A percentile compares a stretch with the other conserved stretches of the same genome.
phyloP scores from a whole-genome alignment of 2,329 filamentous ascomycete genomes.

The Rhytidhysteron rufulum region DNA sequence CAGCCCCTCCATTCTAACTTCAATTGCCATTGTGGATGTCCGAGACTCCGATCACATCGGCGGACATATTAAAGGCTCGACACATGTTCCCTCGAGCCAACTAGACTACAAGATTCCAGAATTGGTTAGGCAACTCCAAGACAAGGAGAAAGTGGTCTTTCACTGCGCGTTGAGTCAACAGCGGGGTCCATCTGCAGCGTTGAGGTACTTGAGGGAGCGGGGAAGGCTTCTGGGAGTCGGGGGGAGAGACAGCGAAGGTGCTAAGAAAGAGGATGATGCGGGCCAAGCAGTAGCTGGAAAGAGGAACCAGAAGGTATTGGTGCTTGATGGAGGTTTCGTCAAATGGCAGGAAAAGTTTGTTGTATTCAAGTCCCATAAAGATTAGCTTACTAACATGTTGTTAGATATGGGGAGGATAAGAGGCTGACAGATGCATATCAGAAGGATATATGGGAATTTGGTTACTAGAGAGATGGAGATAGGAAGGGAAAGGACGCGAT shows the following conservation, averaged over 20 bases:
- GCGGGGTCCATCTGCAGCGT: constrained; percentile 77
- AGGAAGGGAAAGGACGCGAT: too few species aligned
- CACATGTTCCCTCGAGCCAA: constrained; percentile 68
- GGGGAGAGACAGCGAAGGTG: constrained; percentile 14
- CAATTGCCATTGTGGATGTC: constrained; percentile 78
- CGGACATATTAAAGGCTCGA: constrained; percentile 77
- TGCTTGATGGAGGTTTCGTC: constrained; percentile 80
- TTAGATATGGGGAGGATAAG: constrained; percentile 67
- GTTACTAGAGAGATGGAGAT: constrained; percentile 16
- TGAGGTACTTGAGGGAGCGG: constrained; percentile 72
- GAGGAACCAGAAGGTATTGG: constrained; percentile 79
- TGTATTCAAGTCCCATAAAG: background rate
- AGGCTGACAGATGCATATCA: constrained; percentile 78
- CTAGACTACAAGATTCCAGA: constrained; percentile 77
- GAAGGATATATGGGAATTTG: constrained; percentile 77
- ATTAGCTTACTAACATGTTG: background rate
- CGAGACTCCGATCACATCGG: constrained; percentile 87
- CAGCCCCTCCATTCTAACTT: constrained; percentile 21
- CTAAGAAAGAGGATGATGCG: constrained; percentile 13
- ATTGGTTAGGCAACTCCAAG: constrained; percentile 71
- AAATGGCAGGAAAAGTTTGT: constrained; percentile 77
- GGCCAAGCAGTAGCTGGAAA: too few species aligned
- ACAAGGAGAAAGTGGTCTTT: constrained; percentile 83
- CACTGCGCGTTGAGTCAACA: constrained; percentile 93
- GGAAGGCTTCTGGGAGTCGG: constrained; percentile 43